Base-by-base conservation (phyloP, 1,139 yeast species). In the Blastobotrys buckinghamii region DNA sequence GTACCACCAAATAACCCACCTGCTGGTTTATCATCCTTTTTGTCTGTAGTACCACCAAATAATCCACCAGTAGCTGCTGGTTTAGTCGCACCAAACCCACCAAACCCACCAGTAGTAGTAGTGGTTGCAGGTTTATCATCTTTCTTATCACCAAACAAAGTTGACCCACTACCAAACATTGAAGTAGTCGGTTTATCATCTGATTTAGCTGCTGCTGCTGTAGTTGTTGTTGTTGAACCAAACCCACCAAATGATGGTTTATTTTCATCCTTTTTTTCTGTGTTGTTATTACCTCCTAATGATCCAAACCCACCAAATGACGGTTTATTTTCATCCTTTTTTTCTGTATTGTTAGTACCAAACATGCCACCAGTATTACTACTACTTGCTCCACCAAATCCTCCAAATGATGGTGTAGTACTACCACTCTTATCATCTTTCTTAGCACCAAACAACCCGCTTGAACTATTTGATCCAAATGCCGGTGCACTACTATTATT, bases 351-450 rank as follows among this genome's bases (percentile, higher is more conserved):
- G 6, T 26, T 35, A 9, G 34, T 59, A 5, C 63, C 38, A 13
- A 29, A 29, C 5, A 17, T 4, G 4, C 33, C 7, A 45, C 63
- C 62, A 1, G 61, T 62, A 13, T 66, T 65, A 37, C 55, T 58
- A 19, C 58, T 56, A 20, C 26, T 42, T 6, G 20, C 39, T 9
- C 41, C 41, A 34, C 40, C 36, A 35, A 48, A 38, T 22, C 68
- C 69, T 48, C 65, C 59, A 2, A 60, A 61, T 15, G 29, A 26
- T n/a, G n/a, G n/a, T n/a, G 4, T 22, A 65, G 65, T 38, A 48
- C 43, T 38, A 13, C 16, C 13, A 24, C 13, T 47, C 22, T 55
- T 58, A 9, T 42, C 52, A 26, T 39, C 48, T 27, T 42, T 41
- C 35, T 45, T 44, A 22, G 39, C 41, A 13, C 43, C 39, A 33